A percentile compares a stretch with the other conserved stretches of the same genome.
phyloP scores from a whole-genome alignment of 768 basidiomycete species.

The Paxillus involutus region DNA sequence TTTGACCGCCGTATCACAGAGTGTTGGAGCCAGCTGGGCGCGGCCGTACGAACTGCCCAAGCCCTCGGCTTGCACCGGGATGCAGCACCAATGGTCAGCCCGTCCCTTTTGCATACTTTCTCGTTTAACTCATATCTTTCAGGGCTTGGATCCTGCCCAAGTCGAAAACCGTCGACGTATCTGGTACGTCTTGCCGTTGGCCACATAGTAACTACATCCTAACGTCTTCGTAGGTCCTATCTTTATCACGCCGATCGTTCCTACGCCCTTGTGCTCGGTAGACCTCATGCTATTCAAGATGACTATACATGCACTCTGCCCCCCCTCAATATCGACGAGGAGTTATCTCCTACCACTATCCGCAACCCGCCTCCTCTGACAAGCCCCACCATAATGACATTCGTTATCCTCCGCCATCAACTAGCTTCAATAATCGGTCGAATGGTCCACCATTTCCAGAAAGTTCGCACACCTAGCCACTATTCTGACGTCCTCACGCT shows the following conservation, averaged over 20 bases:
- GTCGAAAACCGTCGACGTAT: conserved; percentile 89
- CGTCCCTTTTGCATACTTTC: not conserved
- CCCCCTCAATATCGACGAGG: conserved; percentile 73
- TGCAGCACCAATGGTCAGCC: conserved; percentile 74
- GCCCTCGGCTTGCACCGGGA: conserved; percentile 92
- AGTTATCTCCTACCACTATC: conserved; percentile 42
- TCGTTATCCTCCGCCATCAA: conserved; percentile 81
- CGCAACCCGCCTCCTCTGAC: conserved; percentile 58
- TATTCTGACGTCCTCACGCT: conserved; percentile 81
- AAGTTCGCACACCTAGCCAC: conserved; percentile 71
- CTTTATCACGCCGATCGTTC: conserved; percentile 93
- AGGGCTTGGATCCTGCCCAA: conserved; percentile 73
- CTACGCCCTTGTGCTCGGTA: conserved; percentile 86
- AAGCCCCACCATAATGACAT: conserved; percentile 81
- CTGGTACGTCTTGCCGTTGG: conserved; percentile 50
- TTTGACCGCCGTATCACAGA: conserved; percentile 88
- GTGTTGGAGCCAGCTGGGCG: conserved; percentile 95
- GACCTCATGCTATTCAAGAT: conserved; percentile 88
- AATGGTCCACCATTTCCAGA: conserved; percentile 92
- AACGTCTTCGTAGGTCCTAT: conserved; percentile 60
- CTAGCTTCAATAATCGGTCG: conserved; percentile 84
- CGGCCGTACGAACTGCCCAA: conserved; percentile 89
- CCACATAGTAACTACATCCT: conserved; percentile 1
- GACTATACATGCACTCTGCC: conserved; percentile 82
- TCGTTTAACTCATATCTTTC: conserved; percentile 7